These are phyloP conservation scores for Magnolia officinalis DNA, from an alignment of 164 flowering plant genomes.

Conservation along the genomic window DNA sequence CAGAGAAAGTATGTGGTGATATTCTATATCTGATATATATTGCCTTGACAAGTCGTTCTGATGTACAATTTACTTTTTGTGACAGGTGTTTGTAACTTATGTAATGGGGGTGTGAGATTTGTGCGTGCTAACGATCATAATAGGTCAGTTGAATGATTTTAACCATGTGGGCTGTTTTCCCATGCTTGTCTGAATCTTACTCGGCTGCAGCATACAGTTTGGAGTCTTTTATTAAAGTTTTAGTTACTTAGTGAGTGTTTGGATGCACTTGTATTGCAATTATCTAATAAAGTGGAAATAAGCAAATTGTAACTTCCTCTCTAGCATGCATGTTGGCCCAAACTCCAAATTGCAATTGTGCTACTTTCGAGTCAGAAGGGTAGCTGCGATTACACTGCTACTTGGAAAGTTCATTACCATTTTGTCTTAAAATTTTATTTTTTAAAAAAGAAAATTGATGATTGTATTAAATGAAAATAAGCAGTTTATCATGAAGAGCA, in stretches of 20 bases:
- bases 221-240: no score
- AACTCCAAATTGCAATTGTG: not conserved
- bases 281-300: not conserved
- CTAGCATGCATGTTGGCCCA: not conserved
- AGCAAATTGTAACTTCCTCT: not conserved
- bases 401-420: not conserved
- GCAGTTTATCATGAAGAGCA: no score
- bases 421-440: no score
- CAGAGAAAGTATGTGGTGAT: not conserved
- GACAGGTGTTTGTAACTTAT: conserved; percentile 85
- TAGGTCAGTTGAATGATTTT: conserved; percentile 28
- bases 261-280: not conserved
- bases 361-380: not conserved
- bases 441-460: no score
- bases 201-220: not conserved
- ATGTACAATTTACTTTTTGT: not conserved
- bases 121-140: conserved; percentile 65
- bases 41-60: not conserved
- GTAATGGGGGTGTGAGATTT: conserved; percentile 88
- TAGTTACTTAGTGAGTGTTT: not conserved
- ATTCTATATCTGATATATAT: not conserved
- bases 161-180: not conserved
- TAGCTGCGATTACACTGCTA: not conserved
- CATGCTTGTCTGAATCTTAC: not conserved
- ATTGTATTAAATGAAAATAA: no score